Evolutionary conservation across 129 eudicot genomes (phyloP).

Genomic region (Saposhnikovia divaricata): DNA sequence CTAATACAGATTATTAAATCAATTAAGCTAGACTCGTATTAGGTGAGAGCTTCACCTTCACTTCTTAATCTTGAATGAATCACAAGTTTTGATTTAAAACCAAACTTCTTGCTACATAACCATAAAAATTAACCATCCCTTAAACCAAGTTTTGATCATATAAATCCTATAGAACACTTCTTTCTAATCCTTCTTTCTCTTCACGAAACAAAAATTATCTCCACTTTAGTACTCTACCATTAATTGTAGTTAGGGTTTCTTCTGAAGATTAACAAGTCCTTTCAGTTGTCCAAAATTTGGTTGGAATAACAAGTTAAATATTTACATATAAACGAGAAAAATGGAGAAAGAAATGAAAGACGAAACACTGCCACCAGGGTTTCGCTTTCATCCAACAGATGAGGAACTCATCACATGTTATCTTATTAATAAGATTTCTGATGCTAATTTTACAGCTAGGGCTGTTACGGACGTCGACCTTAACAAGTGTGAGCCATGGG

Average conservation of each 20-base stretch:
- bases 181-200: background rate
- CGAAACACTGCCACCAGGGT: slow-evolving; percentile 34
- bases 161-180: background rate
- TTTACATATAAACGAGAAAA: background rate
- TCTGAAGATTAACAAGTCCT: background rate
- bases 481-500: slow-evolving; percentile 41
- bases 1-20: background rate
- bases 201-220: slow-evolving; percentile 1
- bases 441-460: slow-evolving; percentile 19
- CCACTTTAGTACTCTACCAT: background rate
- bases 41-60: slow-evolving; percentile 24
- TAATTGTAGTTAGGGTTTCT: slow-evolving; percentile 5
- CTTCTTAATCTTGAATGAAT: background rate
- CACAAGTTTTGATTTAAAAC: background rate
- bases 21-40: slow-evolving; percentile 24
- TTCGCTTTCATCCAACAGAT: slow-evolving; percentile 37
- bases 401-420: slow-evolving; percentile 35
- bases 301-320: background rate
- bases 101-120: background rate
- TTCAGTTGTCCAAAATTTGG: background rate
- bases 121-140: background rate
- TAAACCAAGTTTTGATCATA: background rate
- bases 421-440: slow-evolving; percentile 29
- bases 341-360: slow-evolving; percentile 28
- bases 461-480: slow-evolving; percentile 36